Percentiles rank a stretch among this genome's conserved stretches.
Conservation (phyloP, 1,139 yeast genomes). For the Candida sp. region DNA sequence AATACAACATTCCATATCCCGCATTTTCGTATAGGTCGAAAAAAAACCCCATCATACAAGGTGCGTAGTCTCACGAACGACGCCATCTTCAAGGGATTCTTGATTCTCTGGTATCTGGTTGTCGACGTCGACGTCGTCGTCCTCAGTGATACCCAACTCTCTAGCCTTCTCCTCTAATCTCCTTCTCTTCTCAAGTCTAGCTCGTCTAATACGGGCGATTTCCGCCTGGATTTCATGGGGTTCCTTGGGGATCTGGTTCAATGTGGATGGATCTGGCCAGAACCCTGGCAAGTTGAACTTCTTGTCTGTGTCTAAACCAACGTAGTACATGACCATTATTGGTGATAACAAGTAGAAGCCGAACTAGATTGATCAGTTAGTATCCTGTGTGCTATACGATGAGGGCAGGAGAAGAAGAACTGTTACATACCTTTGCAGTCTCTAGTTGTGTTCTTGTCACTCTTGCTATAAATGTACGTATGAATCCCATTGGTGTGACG, state of each 20-base stretch:
- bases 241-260: constrained; percentile 91
- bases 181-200: constrained; percentile 71
- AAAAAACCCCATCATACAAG: background rate
- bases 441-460: constrained; percentile 67
- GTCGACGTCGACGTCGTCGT: constrained; percentile 33
- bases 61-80: background rate
- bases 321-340: constrained; percentile 87
- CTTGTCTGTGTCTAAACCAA: constrained; percentile 87
- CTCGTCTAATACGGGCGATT: constrained; percentile 82
- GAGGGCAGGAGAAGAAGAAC: background rate
- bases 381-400: constrained; percentile 5
- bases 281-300: constrained; percentile 94
- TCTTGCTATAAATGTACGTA: constrained; percentile 33
- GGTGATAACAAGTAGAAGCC: constrained; percentile 89
- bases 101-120: constrained; percentile 5
- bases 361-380: constrained; percentile 50
- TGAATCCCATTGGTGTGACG: constrained; percentile 5
- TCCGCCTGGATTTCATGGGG: constrained; percentile 93
- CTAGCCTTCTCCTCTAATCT: constrained; percentile 75
- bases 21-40: background rate
- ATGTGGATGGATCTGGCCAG: constrained; percentile 96
- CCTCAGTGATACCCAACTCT: constrained; percentile 62
- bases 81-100: background rate
- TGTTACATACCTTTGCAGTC: constrained; percentile 60
- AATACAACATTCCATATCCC: background rate